Conservation (phyloP, 495 filamentous ascomycete species). For the Podospora tetraspora region DNA sequence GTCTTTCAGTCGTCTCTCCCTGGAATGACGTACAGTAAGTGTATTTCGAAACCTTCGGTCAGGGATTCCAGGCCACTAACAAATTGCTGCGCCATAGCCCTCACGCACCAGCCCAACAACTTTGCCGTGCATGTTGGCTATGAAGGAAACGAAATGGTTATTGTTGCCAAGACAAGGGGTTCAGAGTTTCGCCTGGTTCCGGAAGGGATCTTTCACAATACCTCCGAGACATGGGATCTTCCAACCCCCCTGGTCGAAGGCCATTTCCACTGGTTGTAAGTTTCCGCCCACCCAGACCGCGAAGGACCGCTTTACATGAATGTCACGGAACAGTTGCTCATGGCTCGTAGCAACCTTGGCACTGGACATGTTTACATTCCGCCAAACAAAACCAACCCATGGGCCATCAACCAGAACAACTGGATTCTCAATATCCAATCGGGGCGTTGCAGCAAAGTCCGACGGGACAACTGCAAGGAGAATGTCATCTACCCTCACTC, state of each 20-base stretch:
- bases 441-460: conserved; percentile 15
- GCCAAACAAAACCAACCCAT: conserved; percentile 32
- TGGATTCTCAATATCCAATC: conserved; percentile 29
- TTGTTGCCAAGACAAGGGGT: conserved; percentile 27
- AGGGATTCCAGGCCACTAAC: not conserved
- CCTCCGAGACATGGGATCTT: conserved; percentile 37
- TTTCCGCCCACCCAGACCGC: not conserved
- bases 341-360: conserved; percentile 28
- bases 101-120: conserved; percentile 20
- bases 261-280: conserved; percentile 54
- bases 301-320: no score
- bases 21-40: conserved; percentile 42
- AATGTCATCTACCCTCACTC: conserved; percentile 28
- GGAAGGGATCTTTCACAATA: conserved; percentile 21
- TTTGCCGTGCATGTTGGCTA: conserved; percentile 45
- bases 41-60: not conserved
- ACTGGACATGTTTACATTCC: conserved; percentile 48
- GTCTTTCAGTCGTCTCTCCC: conserved; percentile 41
- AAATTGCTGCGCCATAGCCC: not conserved
- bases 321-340: not conserved
- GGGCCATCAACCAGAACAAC: conserved; percentile 30
- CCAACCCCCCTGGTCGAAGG: conserved; percentile 44
- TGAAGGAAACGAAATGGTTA: conserved; percentile 32
- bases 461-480: not conserved
- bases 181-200: conserved; percentile 36